Percentiles rank a stretch among this genome's conserved stretches.
Evolutionary conservation across 331 rosid species (phyloP).

Genomic region (Cydonia oblonga): DNA sequence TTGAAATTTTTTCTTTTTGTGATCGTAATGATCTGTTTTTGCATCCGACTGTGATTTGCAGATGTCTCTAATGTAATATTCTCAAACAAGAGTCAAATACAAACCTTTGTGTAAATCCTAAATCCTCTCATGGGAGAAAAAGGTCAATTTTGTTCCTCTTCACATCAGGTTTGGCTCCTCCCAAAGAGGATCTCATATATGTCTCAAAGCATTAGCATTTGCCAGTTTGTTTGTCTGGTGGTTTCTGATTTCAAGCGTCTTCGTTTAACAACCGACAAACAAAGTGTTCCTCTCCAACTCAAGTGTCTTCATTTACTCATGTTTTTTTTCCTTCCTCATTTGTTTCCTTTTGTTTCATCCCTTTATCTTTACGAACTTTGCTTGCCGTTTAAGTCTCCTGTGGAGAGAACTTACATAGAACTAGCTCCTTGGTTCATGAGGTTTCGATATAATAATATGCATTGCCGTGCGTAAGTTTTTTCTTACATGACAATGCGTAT

Average conservation of each 20-base stretch:
- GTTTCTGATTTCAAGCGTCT: background rate
- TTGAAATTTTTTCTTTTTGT: no score
- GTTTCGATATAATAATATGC: no score
- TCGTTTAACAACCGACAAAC: constrained; percentile 11
- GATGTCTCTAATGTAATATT: no score
- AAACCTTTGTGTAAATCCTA: background rate
- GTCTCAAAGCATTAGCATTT: background rate
- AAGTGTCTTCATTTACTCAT: background rate
- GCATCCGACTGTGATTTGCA: background rate
- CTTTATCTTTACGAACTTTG: background rate
- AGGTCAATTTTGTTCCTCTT: background rate
- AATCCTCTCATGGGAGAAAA: background rate
- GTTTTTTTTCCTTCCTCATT: background rate
- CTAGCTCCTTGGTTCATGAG: no score
- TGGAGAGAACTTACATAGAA: background rate
- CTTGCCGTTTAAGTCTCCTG: background rate
- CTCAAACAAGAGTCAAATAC: background rate
- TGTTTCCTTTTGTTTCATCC: background rate
- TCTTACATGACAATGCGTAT: no score
- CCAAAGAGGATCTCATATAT: background rate
- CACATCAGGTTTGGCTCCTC: background rate
- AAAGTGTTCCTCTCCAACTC: background rate
- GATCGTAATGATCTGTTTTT: no score
- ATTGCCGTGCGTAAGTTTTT: no score
- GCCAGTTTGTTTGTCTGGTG: background rate